phyloP scores from a whole-genome alignment of 352 stramenopile species.

The Phytophthora cactorum region DNA sequence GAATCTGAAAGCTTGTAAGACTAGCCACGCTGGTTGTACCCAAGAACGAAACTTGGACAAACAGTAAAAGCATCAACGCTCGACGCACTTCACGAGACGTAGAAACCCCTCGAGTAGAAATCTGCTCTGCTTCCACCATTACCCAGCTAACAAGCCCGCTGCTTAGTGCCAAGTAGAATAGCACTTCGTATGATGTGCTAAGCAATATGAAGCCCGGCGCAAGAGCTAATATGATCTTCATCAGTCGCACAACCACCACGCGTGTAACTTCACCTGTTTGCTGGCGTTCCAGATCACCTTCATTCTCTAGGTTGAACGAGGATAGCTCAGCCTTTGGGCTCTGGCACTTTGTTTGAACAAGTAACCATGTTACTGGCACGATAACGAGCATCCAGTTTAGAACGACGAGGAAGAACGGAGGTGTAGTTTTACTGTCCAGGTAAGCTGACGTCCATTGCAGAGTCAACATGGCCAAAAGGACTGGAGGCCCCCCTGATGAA shows the following conservation, averaged over 20 bases:
- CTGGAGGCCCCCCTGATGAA: slow-evolving; percentile 15
- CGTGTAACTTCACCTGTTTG: slow-evolving; percentile 6
- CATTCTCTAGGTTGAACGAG: slow-evolving; percentile 13
- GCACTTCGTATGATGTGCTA: slow-evolving; percentile 81
- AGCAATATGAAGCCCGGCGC: slow-evolving; percentile 63
- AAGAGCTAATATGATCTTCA: slow-evolving; percentile 58
- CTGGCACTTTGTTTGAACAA: slow-evolving; percentile 26
- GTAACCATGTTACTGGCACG: slow-evolving; percentile 34
- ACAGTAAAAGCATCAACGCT: slow-evolving; percentile 73
- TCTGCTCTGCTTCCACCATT: slow-evolving; percentile 45
- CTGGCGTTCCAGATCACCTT: slow-evolving; percentile 20
- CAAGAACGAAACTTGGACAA: slow-evolving; percentile 86
- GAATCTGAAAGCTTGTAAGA: slow-evolving; percentile 84
- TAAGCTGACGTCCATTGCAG: slow-evolving; percentile 51
- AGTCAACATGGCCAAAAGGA: slow-evolving; percentile 43
- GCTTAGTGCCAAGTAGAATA: slow-evolving; percentile 70
- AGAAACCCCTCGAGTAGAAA: slow-evolving; percentile 1
- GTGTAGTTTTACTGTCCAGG: slow-evolving; percentile 33
- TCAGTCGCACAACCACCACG: slow-evolving; percentile 37
- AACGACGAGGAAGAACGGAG: slow-evolving; percentile 43
- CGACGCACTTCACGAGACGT: slow-evolving; percentile 47
- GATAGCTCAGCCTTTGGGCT: background rate
- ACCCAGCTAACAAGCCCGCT: slow-evolving; percentile 64
- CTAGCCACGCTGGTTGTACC: slow-evolving; percentile 82
- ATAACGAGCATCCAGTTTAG: slow-evolving; percentile 58